Percentiles rank a stretch among this genome's conserved stretches.
phyloP scores from a whole-genome alignment of 2,329 filamentous ascomycete genomes.

The Rhinocladiella mackenziei region DNA sequence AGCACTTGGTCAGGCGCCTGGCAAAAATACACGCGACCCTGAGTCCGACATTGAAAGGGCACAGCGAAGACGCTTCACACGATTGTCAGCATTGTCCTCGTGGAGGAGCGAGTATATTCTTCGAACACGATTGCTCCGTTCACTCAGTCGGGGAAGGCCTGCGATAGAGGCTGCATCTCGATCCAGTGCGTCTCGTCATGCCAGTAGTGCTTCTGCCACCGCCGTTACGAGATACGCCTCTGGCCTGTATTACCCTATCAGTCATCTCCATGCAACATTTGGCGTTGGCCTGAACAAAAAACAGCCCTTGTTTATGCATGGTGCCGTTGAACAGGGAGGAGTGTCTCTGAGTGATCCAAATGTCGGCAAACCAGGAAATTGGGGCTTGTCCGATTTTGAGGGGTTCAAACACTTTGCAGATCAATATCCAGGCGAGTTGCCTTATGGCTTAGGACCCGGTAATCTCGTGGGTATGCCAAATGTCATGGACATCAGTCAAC shows the following conservation, averaged over 20 bases:
- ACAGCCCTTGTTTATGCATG: conserved; percentile 75
- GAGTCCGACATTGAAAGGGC: conserved; percentile 51
- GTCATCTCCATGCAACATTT: conserved; percentile 75
- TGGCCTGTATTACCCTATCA: conserved; percentile 73
- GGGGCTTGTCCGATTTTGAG: conserved; percentile 74
- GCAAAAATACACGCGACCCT: conserved; percentile 36
- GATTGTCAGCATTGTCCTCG: conserved; percentile 77
- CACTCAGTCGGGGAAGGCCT: conserved; percentile 77
- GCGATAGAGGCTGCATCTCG: conserved; percentile 49
- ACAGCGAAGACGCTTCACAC: conserved; percentile 73
- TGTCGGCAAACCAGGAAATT: conserved; percentile 70
- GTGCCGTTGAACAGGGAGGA: conserved; percentile 70
- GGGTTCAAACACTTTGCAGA: conserved; percentile 74
- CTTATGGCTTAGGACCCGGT: conserved; percentile 74
- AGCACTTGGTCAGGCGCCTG: conserved; percentile 43
- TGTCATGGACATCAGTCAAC: conserved; percentile 84
- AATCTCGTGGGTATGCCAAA: conserved; percentile 73
- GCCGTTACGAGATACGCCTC: conserved; percentile 83
- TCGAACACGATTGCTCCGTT: conserved; percentile 76
- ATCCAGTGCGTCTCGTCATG: conserved; percentile 51
- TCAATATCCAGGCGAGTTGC: conserved; percentile 65
- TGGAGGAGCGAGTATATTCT: conserved; percentile 96
- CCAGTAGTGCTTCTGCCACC: conserved; percentile 61
- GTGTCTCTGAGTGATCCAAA: conserved; percentile 78
- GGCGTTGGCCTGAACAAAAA: conserved; percentile 64